phyloP scores from a whole-genome alignment of 257 asterid species.

The Solanum etuberosum region DNA sequence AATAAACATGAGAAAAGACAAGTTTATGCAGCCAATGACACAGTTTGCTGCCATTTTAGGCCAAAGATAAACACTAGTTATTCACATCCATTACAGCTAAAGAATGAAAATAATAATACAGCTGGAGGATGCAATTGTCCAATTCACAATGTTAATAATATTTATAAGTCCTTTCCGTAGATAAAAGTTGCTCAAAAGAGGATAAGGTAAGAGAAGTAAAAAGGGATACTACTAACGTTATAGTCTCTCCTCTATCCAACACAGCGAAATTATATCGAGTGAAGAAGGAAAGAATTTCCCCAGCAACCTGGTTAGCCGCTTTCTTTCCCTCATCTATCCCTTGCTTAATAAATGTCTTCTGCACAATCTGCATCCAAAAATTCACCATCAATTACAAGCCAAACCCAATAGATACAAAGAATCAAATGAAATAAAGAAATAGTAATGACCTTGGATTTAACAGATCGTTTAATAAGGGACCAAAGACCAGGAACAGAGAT shows the following conservation, averaged over 20 bases:
- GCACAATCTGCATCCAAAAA: slow-evolving; percentile 51
- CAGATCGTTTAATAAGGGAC: slow-evolving; percentile 98
- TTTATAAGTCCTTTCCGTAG: no score
- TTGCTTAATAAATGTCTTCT: slow-evolving; percentile 63
- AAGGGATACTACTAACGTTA: slow-evolving; percentile 46
- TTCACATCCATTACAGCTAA: not conserved
- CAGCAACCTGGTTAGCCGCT: slow-evolving; percentile 66
- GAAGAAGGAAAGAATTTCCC: slow-evolving; percentile 82
- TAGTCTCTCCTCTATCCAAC: slow-evolving; percentile 72
- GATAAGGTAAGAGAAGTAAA: not conserved
- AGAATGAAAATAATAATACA: not conserved
- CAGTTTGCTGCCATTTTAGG: not conserved
- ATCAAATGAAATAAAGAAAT: not conserved
- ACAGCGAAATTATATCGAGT: slow-evolving; percentile 78
- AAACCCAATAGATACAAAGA: not conserved
- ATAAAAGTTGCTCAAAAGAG: not conserved
- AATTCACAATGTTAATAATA: not conserved
- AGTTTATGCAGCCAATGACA: not conserved
- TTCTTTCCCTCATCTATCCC: slow-evolving; percentile 53
- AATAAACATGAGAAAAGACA: not conserved
- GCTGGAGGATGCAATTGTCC: not conserved
- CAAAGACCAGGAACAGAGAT: slow-evolving; percentile 97
- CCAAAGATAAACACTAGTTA: not conserved
- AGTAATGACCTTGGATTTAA: slow-evolving; percentile 69
- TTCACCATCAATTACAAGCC: not conserved